phyloP scores from a whole-genome alignment of 768 basidiomycete species.

The Tubosaeta brunneosetosa region DNA sequence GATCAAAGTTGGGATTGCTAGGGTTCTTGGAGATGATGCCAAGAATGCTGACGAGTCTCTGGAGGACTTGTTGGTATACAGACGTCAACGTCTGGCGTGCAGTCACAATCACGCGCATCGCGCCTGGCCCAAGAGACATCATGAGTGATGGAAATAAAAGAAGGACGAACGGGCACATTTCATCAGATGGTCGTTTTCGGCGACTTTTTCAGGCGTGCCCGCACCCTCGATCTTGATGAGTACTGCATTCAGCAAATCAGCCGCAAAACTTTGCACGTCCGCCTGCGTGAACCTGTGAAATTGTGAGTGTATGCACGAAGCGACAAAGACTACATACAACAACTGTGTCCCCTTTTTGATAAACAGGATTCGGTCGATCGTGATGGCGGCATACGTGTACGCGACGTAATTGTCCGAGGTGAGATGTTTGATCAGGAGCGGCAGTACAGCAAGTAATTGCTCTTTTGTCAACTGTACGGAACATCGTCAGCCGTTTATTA shows the following conservation, averaged over 20 bases:
- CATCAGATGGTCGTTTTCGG: slow-evolving; percentile 98
- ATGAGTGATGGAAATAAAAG: slow-evolving; percentile 1
- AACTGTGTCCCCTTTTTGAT: slow-evolving; percentile 77
- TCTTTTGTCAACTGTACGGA: slow-evolving; percentile 75
- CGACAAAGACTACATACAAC: slow-evolving; percentile 47
- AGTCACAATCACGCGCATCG: slow-evolving; percentile 90
- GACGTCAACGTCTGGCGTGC: slow-evolving; percentile 75
- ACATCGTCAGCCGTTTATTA: neutral
- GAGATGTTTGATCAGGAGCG: slow-evolving; percentile 79
- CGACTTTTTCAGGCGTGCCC: slow-evolving; percentile 83
- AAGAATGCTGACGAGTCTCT: slow-evolving; percentile 76
- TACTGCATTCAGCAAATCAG: slow-evolving; percentile 63
- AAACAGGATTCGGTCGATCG: slow-evolving; percentile 92
- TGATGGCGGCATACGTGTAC: slow-evolving; percentile 95
- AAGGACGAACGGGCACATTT: slow-evolving; percentile 58
- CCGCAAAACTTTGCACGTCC: slow-evolving; percentile 83
- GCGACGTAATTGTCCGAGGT: slow-evolving; percentile 83
- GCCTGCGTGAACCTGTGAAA: slow-evolving; percentile 71
- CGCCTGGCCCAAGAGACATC: slow-evolving; percentile 46
- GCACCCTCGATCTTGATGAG: slow-evolving; percentile 76
- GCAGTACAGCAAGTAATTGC: slow-evolving; percentile 88
- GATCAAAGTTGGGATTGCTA: slow-evolving; percentile 96
- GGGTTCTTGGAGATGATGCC: slow-evolving; percentile 92
- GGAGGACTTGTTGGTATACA: slow-evolving; percentile 58
- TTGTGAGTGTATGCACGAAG: neutral